Conservation (phyloP, 805 yeast species). For the Zygoascus ofunaensis region DNA sequence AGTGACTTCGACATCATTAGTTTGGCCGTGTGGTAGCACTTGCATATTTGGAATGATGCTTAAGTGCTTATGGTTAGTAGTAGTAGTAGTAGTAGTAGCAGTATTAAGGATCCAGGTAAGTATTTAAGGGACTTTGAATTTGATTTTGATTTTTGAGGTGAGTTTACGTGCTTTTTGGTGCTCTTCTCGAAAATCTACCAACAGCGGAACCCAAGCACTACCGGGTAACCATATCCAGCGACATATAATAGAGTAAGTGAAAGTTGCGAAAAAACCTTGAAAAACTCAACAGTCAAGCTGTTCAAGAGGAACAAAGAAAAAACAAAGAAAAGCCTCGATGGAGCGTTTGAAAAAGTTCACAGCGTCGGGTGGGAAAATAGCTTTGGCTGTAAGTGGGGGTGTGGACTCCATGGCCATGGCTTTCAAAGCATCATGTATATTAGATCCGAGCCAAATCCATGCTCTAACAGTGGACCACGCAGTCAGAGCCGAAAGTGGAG, state of each 20-base stretch:
- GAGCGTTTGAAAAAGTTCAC: too few species aligned
- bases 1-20: conserved; percentile 40
- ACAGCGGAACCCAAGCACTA: too few species aligned
- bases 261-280: too few species aligned
- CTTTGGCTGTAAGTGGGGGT: conserved; percentile 69
- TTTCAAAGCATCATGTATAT: conserved; percentile 33
- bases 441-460: conserved; percentile 14
- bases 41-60: conserved; percentile 5
- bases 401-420: conserved; percentile 71
- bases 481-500: conserved; percentile 38
- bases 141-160: neutral
- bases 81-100: too few species aligned
- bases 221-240: too few species aligned
- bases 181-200: too few species aligned
- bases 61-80: too few species aligned
- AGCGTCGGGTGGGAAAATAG: conserved; percentile 29
- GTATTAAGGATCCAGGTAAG: too few species aligned
- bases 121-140: too few species aligned
- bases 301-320: neutral
- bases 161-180: neutral
- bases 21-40: conserved; percentile 17
- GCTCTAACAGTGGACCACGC: conserved; percentile 65
- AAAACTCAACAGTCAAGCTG: too few species aligned
- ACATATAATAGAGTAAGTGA: too few species aligned
- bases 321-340: too few species aligned